Conservation (phyloP, 2,329 filamentous ascomycete species). For the Dactylella cylindrospora region DNA sequence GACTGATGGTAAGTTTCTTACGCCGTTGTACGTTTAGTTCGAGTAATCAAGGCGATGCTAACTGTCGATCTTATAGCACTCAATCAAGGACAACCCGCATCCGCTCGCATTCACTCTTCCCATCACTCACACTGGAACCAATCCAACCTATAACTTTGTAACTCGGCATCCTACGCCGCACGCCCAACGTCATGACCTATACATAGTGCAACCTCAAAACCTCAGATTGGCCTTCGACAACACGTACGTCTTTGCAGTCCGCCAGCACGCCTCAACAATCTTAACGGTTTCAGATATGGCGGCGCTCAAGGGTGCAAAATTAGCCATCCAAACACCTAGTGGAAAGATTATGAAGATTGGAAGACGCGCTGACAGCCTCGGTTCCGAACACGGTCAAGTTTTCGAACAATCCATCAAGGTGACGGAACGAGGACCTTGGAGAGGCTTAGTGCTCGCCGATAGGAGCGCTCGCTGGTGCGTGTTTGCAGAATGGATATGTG, state of each 20-base stretch:
- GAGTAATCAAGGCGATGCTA: constrained; percentile 7
- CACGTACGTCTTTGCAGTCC: constrained; percentile 94
- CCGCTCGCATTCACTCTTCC: constrained; percentile 86
- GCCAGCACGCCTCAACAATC: constrained; percentile 77
- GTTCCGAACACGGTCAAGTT: constrained; percentile 58
- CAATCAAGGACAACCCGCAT: constrained; percentile 93
- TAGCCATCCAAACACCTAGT: constrained; percentile 89
- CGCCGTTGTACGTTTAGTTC: neutral
- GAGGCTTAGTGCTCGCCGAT: constrained; percentile 78
- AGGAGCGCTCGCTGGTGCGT: constrained; percentile 84
- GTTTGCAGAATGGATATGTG: constrained; percentile 81
- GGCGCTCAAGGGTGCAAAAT: constrained; percentile 76
- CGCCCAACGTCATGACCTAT: constrained; percentile 94
- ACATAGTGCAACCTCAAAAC: constrained; percentile 95
- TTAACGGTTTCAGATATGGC: constrained; percentile 50
- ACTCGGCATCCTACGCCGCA: constrained; percentile 93
- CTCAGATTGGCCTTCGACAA: constrained; percentile 86
- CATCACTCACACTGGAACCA: constrained; percentile 84
- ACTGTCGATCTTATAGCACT: constrained; percentile 59
- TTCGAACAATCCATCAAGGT: constrained; percentile 94
- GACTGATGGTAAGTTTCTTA: constrained; percentile 67
- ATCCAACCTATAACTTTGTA: constrained; percentile 91
- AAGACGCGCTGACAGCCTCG: constrained; percentile 70
- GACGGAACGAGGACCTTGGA: constrained; percentile 77
- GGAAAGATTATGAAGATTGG: constrained; percentile 91